These are phyloP conservation scores for Blastomyces percursus DNA, from an alignment of 2,329 filamentous ascomycete genomes.

Conservation along the genomic window DNA sequence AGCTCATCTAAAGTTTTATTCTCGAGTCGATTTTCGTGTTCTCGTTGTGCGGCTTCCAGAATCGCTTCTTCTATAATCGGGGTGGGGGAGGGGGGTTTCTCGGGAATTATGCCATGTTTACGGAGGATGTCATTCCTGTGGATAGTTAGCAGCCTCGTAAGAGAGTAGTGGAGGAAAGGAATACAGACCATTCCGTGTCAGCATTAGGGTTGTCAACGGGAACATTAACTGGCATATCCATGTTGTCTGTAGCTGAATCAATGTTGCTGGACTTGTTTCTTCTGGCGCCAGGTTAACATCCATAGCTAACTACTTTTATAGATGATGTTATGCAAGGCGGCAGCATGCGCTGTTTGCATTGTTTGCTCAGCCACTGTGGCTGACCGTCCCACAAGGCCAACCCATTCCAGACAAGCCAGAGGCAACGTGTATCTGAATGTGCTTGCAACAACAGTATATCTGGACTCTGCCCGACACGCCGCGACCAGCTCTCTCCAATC, in stretches of 20 bases:
- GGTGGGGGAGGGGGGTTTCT: slow-evolving; percentile 90
- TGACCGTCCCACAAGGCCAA: slow-evolving; percentile 11
- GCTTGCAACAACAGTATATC: background rate
- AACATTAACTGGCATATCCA: slow-evolving; percentile 56
- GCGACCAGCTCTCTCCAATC: background rate
- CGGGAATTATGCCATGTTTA: slow-evolving; percentile 93
- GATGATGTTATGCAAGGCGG: background rate
- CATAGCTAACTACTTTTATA: too few relatives aligned
- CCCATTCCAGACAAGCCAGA: slow-evolving; percentile 6
- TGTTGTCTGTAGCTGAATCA: slow-evolving; percentile 21
- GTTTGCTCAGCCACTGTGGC: slow-evolving; percentile 15
- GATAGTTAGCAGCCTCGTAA: slow-evolving; percentile 7
- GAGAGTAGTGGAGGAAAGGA: slow-evolving; percentile 3
- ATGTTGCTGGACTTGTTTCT: background rate
- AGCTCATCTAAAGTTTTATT: slow-evolving; percentile 92
- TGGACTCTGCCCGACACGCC: background rate
- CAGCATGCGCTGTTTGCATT: slow-evolving; percentile 13
- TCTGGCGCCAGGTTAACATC: background rate
- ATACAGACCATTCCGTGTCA: slow-evolving; percentile 82
- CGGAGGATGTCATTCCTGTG: slow-evolving; percentile 93
- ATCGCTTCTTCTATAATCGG: slow-evolving; percentile 94
- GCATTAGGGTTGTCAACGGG: slow-evolving; percentile 92
- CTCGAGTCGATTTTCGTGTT: slow-evolving; percentile 85
- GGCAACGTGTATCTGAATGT: slow-evolving; percentile 14
- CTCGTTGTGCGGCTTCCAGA: slow-evolving; percentile 66